phyloP scores from a whole-genome alignment of 495 filamentous ascomycete species.

The Daldinia caldariorum region DNA sequence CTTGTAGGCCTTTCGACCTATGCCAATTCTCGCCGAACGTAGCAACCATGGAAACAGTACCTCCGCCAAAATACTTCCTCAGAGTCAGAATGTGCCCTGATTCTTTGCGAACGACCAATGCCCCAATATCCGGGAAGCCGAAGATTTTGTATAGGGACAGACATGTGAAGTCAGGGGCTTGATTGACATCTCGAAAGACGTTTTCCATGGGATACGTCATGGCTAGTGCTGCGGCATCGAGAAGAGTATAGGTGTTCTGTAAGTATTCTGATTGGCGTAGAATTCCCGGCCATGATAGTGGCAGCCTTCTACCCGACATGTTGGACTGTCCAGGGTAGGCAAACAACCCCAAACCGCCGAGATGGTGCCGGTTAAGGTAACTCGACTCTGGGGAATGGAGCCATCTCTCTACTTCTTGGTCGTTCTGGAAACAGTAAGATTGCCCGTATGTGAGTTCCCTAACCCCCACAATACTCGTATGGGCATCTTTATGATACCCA shows the following conservation, averaged over 20 bases:
- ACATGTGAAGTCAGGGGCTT: conserved; percentile 76
- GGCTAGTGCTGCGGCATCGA: conserved; percentile 78
- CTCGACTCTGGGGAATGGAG: conserved; percentile 51
- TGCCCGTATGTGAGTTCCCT: conserved; percentile 67
- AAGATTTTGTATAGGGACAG: conserved; percentile 86
- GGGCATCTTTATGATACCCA: conserved; percentile 77
- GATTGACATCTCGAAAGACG: conserved; percentile 64
- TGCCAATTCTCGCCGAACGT: conserved; percentile 70
- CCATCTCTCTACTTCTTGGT: conserved; percentile 75
- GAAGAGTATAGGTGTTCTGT: conserved; percentile 68
- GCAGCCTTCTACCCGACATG: conserved; percentile 76
- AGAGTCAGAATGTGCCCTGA: conserved; percentile 69
- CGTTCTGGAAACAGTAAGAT: conserved; percentile 69
- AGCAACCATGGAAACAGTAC: conserved; percentile 77
- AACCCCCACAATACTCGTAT: conserved; percentile 78
- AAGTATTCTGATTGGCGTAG: conserved; percentile 58
- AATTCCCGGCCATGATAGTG: conserved; percentile 66
- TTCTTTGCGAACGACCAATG: conserved; percentile 70
- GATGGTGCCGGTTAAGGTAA: conserved; percentile 41
- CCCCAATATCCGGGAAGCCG: conserved; percentile 81
- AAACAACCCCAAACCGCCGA: conserved; percentile 65
- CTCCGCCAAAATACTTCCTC: conserved; percentile 79
- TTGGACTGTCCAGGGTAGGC: conserved; percentile 84
- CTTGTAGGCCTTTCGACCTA: conserved; percentile 62
- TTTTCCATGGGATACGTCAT: conserved; percentile 70